Evolutionary conservation across 768 basidiomycete genomes (phyloP), one percentile per base, ranked within the genome.

Genomic region (Termitomyces sp.): DNA sequence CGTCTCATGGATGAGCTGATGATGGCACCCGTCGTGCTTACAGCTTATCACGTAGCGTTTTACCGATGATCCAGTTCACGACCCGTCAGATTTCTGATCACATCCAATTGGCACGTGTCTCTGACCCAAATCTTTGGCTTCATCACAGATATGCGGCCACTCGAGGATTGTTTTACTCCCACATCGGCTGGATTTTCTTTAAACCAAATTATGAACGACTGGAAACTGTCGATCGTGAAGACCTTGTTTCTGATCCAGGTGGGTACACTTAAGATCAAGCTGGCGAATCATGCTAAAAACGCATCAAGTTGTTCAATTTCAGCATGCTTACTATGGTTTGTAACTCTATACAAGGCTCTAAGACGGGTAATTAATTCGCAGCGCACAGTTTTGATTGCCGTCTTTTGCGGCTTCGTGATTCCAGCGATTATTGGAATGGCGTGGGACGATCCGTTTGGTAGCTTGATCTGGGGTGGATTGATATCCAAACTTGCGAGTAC

Each of bases 181-280:
- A 92, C 63, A 82, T 91, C 76, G 91, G 90, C 1, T 93, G 91
- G 90, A 91, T 92, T 64, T 92, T 92, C 68, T 84, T 76, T 73
- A 89, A 90, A 68, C 83, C 88, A 1, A 78, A 65, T 1, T 91
- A 92, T 65, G 74, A 79, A 30, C 75, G 81, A 22, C 73, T 92
- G 73, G 74, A 77, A 41, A 67, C 83, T 9, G 81, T 92, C 33
- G 88, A 91, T 57, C 74, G 79, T 52, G 80, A 79, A 16, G 89
- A 93, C 63, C 75, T 92, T 11, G 82, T 87, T 30, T 71, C 70
- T 26, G 90, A 92, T 67, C 81, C 83, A 44, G 85, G 89, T 88
- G 51, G 38, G 79, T 16, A 38, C n/a, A 16, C 9, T 26, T 8
- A 4, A 30, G n/a, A 6, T 41, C n/a, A 41, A 20, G 18, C 36